Conservation (phyloP, 2,329 filamentous ascomycete genomes). For the Sclerotinia glacialis region DNA sequence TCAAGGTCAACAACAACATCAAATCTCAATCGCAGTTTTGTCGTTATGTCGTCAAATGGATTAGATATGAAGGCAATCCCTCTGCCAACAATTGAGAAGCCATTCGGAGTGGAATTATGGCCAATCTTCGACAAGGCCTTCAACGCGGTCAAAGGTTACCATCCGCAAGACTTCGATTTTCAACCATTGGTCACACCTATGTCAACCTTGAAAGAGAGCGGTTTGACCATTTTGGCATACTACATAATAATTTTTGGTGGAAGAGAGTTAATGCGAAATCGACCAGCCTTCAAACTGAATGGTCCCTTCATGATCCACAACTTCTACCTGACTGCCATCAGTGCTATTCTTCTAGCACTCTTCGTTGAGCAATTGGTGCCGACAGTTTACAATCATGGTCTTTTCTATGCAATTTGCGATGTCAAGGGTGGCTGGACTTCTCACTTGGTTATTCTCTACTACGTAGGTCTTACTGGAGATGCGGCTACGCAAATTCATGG, state of each 20-base stretch:
- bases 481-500: conserved; percentile 19
- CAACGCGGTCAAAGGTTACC: conserved; percentile 73
- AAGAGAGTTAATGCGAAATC: conserved; percentile 85
- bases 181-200: conserved; percentile 77
- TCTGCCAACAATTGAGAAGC: conserved; percentile 80
- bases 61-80: conserved; percentile 44
- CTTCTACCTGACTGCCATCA: conserved; percentile 86
- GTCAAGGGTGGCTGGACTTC: conserved; percentile 86
- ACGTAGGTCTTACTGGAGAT: conserved; percentile 61
- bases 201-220: conserved; percentile 82
- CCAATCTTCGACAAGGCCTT: conserved; percentile 89
- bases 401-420: conserved; percentile 88
- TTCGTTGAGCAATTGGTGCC: conserved; percentile 91
- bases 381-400: conserved; percentile 72
- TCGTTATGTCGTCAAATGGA: conserved; percentile 20
- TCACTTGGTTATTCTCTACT: conserved; percentile 90
- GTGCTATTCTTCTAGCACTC: conserved; percentile 72
- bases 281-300: conserved; percentile 82
- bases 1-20: neutral
- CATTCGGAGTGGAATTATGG: conserved; percentile 90
- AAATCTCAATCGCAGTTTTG: conserved; percentile 10
- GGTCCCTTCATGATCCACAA: conserved; percentile 93
- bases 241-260: conserved; percentile 93
- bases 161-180: conserved; percentile 83
- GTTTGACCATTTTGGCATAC: conserved; percentile 79